Evolutionary conservation across 768 basidiomycete genomes (phyloP).

Genomic region (Rhodosporidiobolus sp.): DNA sequence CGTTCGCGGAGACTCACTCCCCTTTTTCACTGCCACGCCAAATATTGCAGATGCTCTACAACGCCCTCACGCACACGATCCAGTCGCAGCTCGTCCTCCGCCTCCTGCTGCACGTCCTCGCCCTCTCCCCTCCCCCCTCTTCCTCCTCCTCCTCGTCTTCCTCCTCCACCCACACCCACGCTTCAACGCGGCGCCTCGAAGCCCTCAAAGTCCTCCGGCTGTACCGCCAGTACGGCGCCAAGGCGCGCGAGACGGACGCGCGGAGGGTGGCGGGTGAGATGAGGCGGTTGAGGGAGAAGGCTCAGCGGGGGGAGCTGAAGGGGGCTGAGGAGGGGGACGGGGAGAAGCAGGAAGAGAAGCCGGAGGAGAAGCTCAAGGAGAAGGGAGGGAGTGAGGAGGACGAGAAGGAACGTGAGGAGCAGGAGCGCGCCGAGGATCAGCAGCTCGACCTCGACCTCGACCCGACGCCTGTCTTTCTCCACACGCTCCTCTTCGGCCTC

Average conservation of each 20-base stretch:
- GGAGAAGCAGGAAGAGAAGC: not conserved
- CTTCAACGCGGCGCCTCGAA: slow-evolving; percentile 56
- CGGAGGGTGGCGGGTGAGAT: slow-evolving; percentile 40
- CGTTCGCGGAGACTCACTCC: slow-evolving; percentile 29
- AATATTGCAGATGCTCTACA: slow-evolving; percentile 70
- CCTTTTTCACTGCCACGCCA: not conserved
- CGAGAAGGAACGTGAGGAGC: slow-evolving; percentile 20
- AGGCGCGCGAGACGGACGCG: slow-evolving; percentile 67
- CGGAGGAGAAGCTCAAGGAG: not conserved
- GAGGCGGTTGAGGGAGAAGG: slow-evolving; percentile 45
- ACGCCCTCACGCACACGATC: slow-evolving; percentile 90
- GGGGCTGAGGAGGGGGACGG: slow-evolving; percentile 20
- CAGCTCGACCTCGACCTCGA: not conserved
- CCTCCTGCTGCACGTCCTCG: slow-evolving; percentile 68
- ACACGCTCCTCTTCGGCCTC: slow-evolving; percentile 71
- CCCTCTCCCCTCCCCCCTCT: slow-evolving; percentile 61
- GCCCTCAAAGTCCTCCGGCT: slow-evolving; percentile 72
- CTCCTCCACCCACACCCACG: slow-evolving; percentile 57
- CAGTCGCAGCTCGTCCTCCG: slow-evolving; percentile 81
- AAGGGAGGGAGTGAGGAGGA: not conserved
- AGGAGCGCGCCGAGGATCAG: not conserved
- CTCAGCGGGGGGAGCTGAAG: slow-evolving; percentile 40
- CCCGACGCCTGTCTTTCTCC: slow-evolving; percentile 59
- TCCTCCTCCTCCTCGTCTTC: slow-evolving; percentile 77
- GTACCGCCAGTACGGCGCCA: slow-evolving; percentile 79